phyloP scores from a whole-genome alignment of 768 basidiomycete species.

The Tricholoma flavovirens region DNA sequence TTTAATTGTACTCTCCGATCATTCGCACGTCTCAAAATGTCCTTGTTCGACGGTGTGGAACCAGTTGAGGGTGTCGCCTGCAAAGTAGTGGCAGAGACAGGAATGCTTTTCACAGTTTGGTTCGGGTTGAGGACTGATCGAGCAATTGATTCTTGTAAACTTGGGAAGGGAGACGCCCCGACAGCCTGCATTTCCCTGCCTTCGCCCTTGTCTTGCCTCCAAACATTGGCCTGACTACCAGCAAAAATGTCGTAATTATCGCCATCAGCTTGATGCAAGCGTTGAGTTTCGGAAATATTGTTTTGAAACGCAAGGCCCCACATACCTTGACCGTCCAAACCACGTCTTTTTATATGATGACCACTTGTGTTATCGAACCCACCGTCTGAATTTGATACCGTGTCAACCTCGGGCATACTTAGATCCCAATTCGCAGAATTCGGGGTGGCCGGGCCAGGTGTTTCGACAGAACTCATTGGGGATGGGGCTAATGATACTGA shows the following conservation, averaged over 20 bases:
- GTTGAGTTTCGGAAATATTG: constrained; percentile 10
- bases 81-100: neutral
- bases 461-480: constrained; percentile 27
- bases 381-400: constrained; percentile 3
- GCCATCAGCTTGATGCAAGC: constrained; percentile 5
- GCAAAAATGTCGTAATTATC: constrained; percentile 1
- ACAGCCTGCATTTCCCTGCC: constrained; percentile 12
- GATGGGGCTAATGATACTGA: constrained; percentile 14
- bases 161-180: neutral
- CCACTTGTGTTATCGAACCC: constrained; percentile 8
- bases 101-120: neutral
- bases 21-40: constrained; percentile 46
- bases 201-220: constrained; percentile 20
- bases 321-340: constrained; percentile 23
- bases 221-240: neutral
- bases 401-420: constrained; percentile 26
- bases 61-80: neutral
- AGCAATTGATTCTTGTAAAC: neutral
- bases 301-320: constrained; percentile 16
- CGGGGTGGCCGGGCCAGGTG: constrained; percentile 31
- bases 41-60: constrained; percentile 25
- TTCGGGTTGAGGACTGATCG: neutral
- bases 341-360: constrained; percentile 9
- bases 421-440: constrained; percentile 31
- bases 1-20: constrained; percentile 47